These are phyloP conservation scores for Trypanosoma rangeli DNA, from an alignment of 208 protist species.

Conservation along the genomic window DNA sequence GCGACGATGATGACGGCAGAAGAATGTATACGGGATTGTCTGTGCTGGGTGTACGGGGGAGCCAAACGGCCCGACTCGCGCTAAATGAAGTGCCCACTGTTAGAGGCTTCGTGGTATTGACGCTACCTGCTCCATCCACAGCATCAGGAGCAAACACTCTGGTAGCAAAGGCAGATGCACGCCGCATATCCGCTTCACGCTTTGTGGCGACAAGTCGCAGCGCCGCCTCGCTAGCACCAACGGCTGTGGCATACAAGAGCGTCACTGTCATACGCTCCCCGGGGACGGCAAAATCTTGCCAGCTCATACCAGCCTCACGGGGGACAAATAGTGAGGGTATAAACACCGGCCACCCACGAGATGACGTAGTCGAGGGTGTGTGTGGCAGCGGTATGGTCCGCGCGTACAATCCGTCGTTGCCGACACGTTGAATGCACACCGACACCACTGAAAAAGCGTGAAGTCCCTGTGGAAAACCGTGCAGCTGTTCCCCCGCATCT, in stretches of 20 bases:
- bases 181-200: slow-evolving; percentile 59
- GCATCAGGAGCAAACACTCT: neutral
- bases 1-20: slow-evolving; percentile 24
- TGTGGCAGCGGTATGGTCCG: slow-evolving; percentile 29
- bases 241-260: slow-evolving; percentile 62
- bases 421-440: slow-evolving; percentile 69
- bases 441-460: slow-evolving; percentile 45
- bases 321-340: slow-evolving; percentile 66
- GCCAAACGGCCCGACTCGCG: slow-evolving; percentile 41
- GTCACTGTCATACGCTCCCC: slow-evolving; percentile 74
- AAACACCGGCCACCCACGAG: slow-evolving; percentile 39
- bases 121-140: neutral
- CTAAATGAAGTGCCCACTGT: slow-evolving; percentile 34
- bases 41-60: slow-evolving; percentile 22
- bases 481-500: slow-evolving; percentile 42
- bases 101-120: slow-evolving; percentile 7
- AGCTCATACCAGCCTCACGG: slow-evolving; percentile 31
- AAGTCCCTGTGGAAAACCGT: slow-evolving; percentile 45
- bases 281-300: slow-evolving; percentile 62
- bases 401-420: slow-evolving; percentile 55
- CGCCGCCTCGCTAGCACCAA: slow-evolving; percentile 66
- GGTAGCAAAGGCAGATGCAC: slow-evolving; percentile 22
- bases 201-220: slow-evolving; percentile 67
- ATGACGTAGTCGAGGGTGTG: slow-evolving; percentile 16
- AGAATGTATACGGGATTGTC: slow-evolving; percentile 56